Conservation (phyloP, 2,329 filamentous ascomycete genomes). For the Nemania serpens region DNA sequence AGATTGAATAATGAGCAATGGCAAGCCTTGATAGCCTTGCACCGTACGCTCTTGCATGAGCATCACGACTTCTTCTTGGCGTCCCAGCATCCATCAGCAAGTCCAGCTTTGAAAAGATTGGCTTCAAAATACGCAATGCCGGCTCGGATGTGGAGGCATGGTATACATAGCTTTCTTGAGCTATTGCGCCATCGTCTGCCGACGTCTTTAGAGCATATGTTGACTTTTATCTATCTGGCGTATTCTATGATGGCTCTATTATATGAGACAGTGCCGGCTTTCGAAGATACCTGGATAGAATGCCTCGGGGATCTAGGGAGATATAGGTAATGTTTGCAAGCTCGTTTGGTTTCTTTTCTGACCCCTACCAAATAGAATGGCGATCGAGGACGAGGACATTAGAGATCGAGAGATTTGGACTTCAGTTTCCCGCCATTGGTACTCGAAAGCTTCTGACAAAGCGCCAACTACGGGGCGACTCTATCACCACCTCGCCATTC, state of each 20-base stretch:
- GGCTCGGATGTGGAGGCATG: conserved; percentile 90
- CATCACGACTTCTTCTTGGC: conserved; percentile 88
- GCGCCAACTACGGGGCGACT: conserved; percentile 76
- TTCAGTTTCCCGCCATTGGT: conserved; percentile 80
- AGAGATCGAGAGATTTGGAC: conserved; percentile 81
- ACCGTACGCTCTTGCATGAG: conserved; percentile 79
- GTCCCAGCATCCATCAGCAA: conserved; percentile 82
- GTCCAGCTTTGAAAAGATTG: conserved; percentile 66
- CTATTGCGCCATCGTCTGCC: conserved; percentile 76
- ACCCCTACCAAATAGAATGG: conserved; percentile 64
- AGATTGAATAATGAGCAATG: conserved; percentile 71
- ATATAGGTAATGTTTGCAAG: conserved; percentile 53
- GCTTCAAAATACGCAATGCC: conserved; percentile 89
- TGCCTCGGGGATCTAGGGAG: conserved; percentile 85
- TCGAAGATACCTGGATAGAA: conserved; percentile 91
- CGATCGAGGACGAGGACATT: conserved; percentile 82
- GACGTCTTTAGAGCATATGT: conserved; percentile 81
- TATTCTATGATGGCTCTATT: conserved; percentile 90
- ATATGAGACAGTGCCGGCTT: conserved; percentile 81
- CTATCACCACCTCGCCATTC: conserved; percentile 85
- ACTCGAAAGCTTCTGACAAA: conserved; percentile 77
- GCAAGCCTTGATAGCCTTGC: conserved; percentile 81
- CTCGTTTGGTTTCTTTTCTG: conserved; percentile 8
- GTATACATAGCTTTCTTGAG: conserved; percentile 85
- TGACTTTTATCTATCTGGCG: conserved; percentile 84